Evolutionary conservation across 345 rosid genomes (phyloP).

Genomic region (Ceriops tagal): DNA sequence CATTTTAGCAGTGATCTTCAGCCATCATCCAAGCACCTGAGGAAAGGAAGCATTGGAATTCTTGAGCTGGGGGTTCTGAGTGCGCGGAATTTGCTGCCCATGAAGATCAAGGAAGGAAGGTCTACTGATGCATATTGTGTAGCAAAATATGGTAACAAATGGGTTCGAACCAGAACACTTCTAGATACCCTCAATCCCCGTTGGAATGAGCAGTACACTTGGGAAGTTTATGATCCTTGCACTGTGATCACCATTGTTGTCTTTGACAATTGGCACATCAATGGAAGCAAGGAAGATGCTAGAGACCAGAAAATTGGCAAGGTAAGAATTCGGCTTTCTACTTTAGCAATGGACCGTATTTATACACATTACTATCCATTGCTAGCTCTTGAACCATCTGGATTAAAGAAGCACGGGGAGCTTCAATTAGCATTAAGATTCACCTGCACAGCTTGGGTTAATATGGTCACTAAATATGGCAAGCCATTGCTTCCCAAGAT

Average conservation of each 20-base stretch:
- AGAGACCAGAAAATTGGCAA: constrained; percentile 30
- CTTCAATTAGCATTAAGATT: constrained; percentile 31
- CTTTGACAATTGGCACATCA: constrained; percentile 30
- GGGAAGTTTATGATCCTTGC: constrained; percentile 36
- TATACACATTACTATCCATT: constrained; percentile 31
- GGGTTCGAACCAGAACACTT: constrained; percentile 35
- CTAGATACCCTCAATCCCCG: constrained; percentile 26
- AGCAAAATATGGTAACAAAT: constrained; percentile 32
- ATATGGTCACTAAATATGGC: constrained; percentile 27
- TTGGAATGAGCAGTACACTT: constrained; percentile 38
- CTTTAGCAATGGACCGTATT: constrained; percentile 23
- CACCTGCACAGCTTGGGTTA: constrained; percentile 32
- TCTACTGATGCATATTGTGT: constrained; percentile 32
- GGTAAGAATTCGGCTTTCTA: constrained; percentile 30
- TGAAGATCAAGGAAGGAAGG: constrained; percentile 29
- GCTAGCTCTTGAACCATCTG: constrained; percentile 14
- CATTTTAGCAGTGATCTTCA: constrained; percentile 34
- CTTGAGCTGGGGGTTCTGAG: constrained; percentile 33
- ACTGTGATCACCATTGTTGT: constrained; percentile 34
- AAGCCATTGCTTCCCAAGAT: constrained; percentile 34
- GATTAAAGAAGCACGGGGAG: constrained; percentile 32
- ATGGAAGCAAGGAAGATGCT: constrained; percentile 25
- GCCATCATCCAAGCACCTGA: constrained; percentile 32
- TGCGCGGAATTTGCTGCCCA: constrained; percentile 27
- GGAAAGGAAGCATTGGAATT: constrained; percentile 28